Evolutionary conservation across 805 yeast genomes (phyloP).

Genomic region (Barnettozyma populi): DNA sequence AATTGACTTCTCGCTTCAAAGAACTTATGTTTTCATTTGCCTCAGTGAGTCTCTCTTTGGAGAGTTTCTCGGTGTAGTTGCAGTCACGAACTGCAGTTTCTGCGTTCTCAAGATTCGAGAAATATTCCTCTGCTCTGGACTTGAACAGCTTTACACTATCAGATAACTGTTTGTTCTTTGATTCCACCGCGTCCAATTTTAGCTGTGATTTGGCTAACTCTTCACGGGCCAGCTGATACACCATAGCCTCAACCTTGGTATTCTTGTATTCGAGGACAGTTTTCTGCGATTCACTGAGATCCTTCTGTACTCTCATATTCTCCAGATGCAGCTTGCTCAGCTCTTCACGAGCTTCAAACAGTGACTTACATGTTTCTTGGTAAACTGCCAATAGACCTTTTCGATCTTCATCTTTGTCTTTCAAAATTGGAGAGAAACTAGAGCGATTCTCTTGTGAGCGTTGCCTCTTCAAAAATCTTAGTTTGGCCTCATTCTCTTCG

Average conservation of each 20-base stretch:
- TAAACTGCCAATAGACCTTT: conserved; percentile 45
- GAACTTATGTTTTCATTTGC: conserved; percentile 40
- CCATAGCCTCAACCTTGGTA: conserved; percentile 12
- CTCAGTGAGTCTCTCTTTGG: conserved; percentile 49
- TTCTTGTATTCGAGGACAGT: conserved; percentile 9
- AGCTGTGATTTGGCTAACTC: conserved; percentile 44
- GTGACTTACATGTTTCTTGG: conserved; percentile 43
- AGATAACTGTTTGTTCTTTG: conserved; percentile 51
- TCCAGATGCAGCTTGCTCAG: conserved; percentile 37
- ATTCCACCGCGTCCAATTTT: conserved; percentile 48
- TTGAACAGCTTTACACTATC: conserved; percentile 58
- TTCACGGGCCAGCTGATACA: conserved; percentile 29
- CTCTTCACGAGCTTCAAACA: conserved; percentile 39
- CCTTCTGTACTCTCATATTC: conserved; percentile 35
- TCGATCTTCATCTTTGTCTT: conserved; percentile 15
- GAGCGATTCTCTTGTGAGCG: conserved; percentile 16
- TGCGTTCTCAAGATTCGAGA: conserved; percentile 66
- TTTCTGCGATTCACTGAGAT: conserved; percentile 35
- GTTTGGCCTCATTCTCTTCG: conserved; percentile 41
- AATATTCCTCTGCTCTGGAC: conserved; percentile 68
- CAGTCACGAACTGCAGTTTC: conserved; percentile 67
- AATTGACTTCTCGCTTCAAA: conserved; percentile 47
- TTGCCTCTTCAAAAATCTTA: conserved; percentile 36
- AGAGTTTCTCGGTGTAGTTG: conserved; percentile 51
- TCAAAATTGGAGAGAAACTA: background rate